These are phyloP conservation scores for Cyclospora cayetanensis DNA, from an alignment of 169 alveolate genomes.

Conservation along the genomic window DNA sequence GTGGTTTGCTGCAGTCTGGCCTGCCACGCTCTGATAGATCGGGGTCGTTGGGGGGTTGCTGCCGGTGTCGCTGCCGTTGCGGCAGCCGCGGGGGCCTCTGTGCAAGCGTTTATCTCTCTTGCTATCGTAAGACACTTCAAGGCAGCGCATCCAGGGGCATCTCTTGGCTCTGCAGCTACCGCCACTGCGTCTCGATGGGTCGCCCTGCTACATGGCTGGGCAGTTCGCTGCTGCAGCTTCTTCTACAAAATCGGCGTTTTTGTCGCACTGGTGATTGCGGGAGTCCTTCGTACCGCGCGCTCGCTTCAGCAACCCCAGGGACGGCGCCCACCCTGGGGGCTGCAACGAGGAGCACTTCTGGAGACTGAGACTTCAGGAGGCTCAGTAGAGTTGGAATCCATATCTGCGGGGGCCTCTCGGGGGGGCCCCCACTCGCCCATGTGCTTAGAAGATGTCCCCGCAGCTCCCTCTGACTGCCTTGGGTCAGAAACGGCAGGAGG, in stretches of 20 bases:
- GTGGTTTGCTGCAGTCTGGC: conserved; percentile 20
- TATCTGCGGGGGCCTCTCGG: background rate
- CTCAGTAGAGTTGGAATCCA: conserved; percentile 24
- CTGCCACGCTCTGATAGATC: background rate
- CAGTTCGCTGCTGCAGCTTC: background rate
- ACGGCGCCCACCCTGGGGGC: background rate
- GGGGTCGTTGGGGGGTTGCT: conserved; percentile 21
- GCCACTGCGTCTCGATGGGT: background rate
- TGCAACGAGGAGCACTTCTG: background rate
- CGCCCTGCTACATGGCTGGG: background rate
- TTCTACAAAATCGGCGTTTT: background rate
- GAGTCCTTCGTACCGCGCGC: conserved; percentile 1
- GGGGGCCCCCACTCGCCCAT: background rate
- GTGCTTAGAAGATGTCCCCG: background rate
- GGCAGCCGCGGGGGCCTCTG: conserved; percentile 21
- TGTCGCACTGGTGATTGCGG: background rate
- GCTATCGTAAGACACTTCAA: background rate
- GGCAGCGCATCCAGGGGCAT: background rate
- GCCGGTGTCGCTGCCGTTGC: conserved; percentile 54
- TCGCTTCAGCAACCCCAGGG: background rate
- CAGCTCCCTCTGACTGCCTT: background rate
- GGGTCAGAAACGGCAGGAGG: background rate
- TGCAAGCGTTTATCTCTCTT: background rate
- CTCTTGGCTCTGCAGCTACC: conserved; percentile 21
- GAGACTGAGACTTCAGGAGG: background rate